Conservation (phyloP, 495 filamentous ascomycete genomes). For the Hypomontagnella submonticulosa region DNA sequence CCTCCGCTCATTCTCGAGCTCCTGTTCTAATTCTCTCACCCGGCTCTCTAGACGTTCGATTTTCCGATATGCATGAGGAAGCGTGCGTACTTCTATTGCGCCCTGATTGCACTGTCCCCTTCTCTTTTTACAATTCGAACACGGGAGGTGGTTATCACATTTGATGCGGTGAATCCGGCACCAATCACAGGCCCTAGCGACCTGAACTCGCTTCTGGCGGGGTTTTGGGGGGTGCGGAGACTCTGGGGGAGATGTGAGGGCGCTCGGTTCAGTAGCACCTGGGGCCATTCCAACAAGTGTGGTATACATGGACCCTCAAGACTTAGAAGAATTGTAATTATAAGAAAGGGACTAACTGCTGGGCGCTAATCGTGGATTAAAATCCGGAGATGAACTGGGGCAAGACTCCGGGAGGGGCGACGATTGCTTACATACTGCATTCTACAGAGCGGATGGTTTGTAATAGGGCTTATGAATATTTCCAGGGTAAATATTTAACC, state of each 20-base stretch:
- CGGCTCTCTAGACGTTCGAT: constrained; percentile 54
- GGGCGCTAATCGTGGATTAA: too few relatives aligned
- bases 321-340: too few relatives aligned
- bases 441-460: too few relatives aligned
- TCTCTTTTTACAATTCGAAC: constrained; percentile 57
- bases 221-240: constrained; percentile 30
- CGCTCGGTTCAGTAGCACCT: constrained; percentile 24
- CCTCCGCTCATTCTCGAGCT: constrained; percentile 44
- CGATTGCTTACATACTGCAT: too few relatives aligned
- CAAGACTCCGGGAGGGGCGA: too few relatives aligned
- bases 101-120: constrained; percentile 54
- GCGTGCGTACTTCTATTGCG: constrained; percentile 48
- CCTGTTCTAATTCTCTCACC: constrained; percentile 54
- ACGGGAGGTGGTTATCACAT: constrained; percentile 59
- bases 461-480: too few relatives aligned
- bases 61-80: constrained; percentile 53
- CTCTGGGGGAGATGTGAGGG: constrained; percentile 26
- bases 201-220: constrained; percentile 38
- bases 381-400: too few relatives aligned
- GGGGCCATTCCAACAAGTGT: constrained; percentile 30
- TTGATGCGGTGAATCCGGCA: constrained; percentile 61
- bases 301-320: constrained; percentile 23
- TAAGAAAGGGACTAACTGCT: too few relatives aligned
- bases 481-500: too few relatives aligned
- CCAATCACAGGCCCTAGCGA: constrained; percentile 54